Base-by-base conservation (phyloP, 345 rosid species). In the Eucalyptus decipiens region DNA sequence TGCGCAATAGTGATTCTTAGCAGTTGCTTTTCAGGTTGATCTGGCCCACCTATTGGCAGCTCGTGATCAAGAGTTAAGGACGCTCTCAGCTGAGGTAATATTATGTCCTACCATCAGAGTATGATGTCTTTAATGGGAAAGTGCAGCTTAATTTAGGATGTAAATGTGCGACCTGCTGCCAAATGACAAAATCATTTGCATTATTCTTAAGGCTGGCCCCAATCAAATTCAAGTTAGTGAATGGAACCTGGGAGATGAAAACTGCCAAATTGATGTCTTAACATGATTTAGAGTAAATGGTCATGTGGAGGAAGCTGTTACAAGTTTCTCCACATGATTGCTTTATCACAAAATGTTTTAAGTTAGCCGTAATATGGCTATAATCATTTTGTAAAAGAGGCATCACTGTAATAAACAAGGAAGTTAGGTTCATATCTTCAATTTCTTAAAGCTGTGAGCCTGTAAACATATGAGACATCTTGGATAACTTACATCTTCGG, bases 61-160 rank as follows among this genome's bases (percentile, higher is more conserved):
- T 90, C 98, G 98, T 88, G 98, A 97, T 91, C 99, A 97, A 90
- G 99, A 97, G 89, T 91, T 97, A 83, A 93, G 99, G 92, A 97
- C 98, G 80, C 94, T 96, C 92, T 94, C 98, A 88, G 99, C 99
- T 80, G 99, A 97, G 97, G 98, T 95, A 94, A 91, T 81, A 28
- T 86, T 86, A 40, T 76, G 47, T 76, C 9, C 83, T 76, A 3
- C 28, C 83, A 76, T 40, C 1, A 5, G 47, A 76, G 47, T 19
- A 37, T 76, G 16, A 76, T 40, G 24, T 76, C 83, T 76, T 19
- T 37, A 76, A 76, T 76, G 30, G 3, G 47, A 76, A 76, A 76
- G 28, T 40, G 47, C 47, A 40, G 28, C 83, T 40, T 76, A 76
- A 40, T 76, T 76, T 40, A 76, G 16, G 85, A 23, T 40, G 85